A percentile compares a stretch with the other conserved stretches of the same genome.
Conservation (phyloP, 352 stramenopile genomes). For the Phytophthora sp. region DNA sequence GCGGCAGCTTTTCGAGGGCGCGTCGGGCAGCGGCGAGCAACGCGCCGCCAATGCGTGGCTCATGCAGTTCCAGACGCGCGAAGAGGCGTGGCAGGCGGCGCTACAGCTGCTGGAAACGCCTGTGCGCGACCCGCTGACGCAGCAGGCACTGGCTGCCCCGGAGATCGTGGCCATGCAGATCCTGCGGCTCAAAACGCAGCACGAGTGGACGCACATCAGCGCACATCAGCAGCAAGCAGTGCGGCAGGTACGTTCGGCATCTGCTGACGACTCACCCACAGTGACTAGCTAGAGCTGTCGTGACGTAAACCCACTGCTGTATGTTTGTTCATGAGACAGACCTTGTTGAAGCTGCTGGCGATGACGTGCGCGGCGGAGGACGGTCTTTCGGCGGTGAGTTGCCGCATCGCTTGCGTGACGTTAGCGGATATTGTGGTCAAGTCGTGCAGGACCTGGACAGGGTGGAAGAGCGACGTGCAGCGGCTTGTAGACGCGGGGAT, state of each 20-base stretch:
- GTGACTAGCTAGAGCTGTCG: slow-evolving; percentile 9
- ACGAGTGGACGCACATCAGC: slow-evolving; percentile 52
- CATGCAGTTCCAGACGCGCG: slow-evolving; percentile 61
- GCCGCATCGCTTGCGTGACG: slow-evolving; percentile 56
- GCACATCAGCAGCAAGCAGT: slow-evolving; percentile 47
- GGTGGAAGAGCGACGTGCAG: slow-evolving; percentile 59
- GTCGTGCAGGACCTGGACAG: slow-evolving; percentile 44
- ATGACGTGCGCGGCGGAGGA: slow-evolving; percentile 32
- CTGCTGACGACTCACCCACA: slow-evolving; percentile 1
- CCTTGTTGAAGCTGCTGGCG: slow-evolving; percentile 52
- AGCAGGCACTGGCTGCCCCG: slow-evolving; percentile 32
- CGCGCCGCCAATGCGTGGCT: slow-evolving; percentile 72
- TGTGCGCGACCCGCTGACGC: slow-evolving; percentile 21
- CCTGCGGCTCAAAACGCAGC: slow-evolving; percentile 65
- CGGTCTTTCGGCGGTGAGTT: slow-evolving; percentile 36
- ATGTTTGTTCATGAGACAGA: slow-evolving; percentile 31
- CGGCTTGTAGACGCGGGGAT: slow-evolving; percentile 49
- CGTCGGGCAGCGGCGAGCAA: slow-evolving; percentile 57
- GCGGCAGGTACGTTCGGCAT: slow-evolving; percentile 42
- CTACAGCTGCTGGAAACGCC: slow-evolving; percentile 60
- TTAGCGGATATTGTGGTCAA: slow-evolving; percentile 59
- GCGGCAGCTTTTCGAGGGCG: slow-evolving; percentile 71
- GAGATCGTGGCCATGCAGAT: slow-evolving; percentile 78
- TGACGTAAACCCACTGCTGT: background rate
- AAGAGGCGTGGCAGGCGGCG: slow-evolving; percentile 63